Evolutionary conservation across 2,329 filamentous ascomycete species (phyloP), one percentile per base, ranked within the genome.

Genomic region (Alternaria postmessia): DNA sequence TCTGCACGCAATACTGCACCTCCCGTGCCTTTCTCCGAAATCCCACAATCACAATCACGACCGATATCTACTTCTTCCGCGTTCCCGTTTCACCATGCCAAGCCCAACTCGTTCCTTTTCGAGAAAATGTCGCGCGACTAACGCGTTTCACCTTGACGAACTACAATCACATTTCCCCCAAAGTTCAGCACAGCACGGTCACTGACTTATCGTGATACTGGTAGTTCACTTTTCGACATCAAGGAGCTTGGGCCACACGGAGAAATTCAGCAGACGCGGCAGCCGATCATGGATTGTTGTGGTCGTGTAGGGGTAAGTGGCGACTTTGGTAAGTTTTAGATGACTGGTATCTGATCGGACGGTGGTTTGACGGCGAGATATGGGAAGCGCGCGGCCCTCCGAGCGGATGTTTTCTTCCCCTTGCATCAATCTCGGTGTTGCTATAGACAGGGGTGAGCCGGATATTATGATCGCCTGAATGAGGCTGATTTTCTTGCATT

Each of bases 301-400:
- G n/a, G n/a, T 14, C 36, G 7, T 22, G 18, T 9, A 39, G 36
- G n/a, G n/a, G 36, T 39, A 5, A 8, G 16, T 22, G 38, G 30
- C 30, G 46, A 48, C 14, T 16, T 36, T 36, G 46, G 30, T 38
- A 49, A 24, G 46, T 38, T 49, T 49, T 20, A 49, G 46, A 49
- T 36, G 30, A 38, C 46, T 32, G 46, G 46, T 49, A 49, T 49
- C 46, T 49, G 46, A 49, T 49, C 46, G 30, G 46, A 24, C 46
- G 46, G 46, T 24, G 20, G 32, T 49, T 49, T 49, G 20, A 49
- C 46, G 32, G 46, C 32, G 32, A 36, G 30, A 28, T 44, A 18
- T 26, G 22, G 20, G 42, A n/a, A 24, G 39, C 20, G 39, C 38
- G 38, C 38, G 39, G 39, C 39, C 20, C 12, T 24, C 11, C 5